Evolutionary conservation across 768 basidiomycete species (phyloP), one percentile per base, ranked within the genome.

Genomic region (Pleurotus cornucopiae): DNA sequence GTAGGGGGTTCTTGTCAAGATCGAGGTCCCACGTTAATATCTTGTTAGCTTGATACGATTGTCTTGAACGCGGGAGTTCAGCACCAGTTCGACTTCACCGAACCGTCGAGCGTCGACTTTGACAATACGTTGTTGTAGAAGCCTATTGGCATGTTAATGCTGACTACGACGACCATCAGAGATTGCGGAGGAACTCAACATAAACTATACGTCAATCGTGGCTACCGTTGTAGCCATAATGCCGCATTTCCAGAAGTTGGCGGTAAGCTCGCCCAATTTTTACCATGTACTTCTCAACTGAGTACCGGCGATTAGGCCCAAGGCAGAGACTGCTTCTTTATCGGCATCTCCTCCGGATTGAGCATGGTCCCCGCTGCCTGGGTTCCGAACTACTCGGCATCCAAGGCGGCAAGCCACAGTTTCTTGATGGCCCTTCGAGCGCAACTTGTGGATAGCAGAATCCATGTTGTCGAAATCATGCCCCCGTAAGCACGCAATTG

Each of bases 1-100:
- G 60, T 61, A 16, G 20, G 55, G 47, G 13, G 37, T 7, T 23
- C 16, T 39, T 11, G n/a, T n/a, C 6, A 14, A 6, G 7, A 44
- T 21, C 41, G 14, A 21, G 14, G 11, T 34, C 30, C 30, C 0
- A 34, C 30, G 11, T 2, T 34, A 9, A 2, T 34, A 11, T 34
- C 30, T 34, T 34, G 0, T 34, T 34, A 85, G 84, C 66, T 85
- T 34, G 84, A 85, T 62, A 73, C 81, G 0, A 67, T 85, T 41
- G 66, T 85, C 6, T 68, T 84, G 44, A 70, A 75, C 34, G 78
- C 83, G 4, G 82, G 83, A 0, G 67, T 84, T 6, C 83, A 85
- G 62, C 76, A 78, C 56, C 62, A 75, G 34, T 68, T 76, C 25
- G 61, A 79, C 60, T 80, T 84, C 61, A 74, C 66, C 30, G 71